These are phyloP conservation scores for Asparagopsis taxiformis DNA, from an alignment of 31 red algal species.

Conservation along the genomic window DNA sequence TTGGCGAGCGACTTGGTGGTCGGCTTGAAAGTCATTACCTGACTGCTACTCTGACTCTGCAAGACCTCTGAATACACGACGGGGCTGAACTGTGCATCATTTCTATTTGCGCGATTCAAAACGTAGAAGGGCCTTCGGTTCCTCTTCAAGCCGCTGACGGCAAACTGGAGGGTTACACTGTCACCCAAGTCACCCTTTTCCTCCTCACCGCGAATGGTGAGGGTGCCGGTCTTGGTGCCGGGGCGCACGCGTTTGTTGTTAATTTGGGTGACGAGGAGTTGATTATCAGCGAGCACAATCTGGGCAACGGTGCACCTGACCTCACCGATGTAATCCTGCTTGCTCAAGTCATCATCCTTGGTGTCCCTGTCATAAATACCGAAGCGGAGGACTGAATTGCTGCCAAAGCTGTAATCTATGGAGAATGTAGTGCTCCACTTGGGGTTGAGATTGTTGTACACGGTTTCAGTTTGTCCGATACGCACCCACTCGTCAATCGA, in stretches of 20 bases:
- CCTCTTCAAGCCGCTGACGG: conserved; percentile 13
- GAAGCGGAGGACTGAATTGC: conserved; percentile 34
- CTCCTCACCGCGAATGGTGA: conserved; percentile 59
- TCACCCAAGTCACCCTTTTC: conserved; percentile 53
- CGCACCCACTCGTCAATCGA: conserved; percentile 7
- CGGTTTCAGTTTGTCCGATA: conserved; percentile 62
- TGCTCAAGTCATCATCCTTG: conserved; percentile 26
- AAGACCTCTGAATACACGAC: conserved; percentile 51
- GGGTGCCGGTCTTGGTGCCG: conserved; percentile 14
- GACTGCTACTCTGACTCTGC: conserved; percentile 4
- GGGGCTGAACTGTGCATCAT: conserved; percentile 18
- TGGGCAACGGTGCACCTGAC: conserved; percentile 43
- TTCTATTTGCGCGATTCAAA: conserved; percentile 34
- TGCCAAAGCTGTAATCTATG: conserved; percentile 56
- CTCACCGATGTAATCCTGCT: conserved; percentile 55
- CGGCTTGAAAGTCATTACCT: conserved; percentile 24
- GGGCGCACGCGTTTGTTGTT: background rate
- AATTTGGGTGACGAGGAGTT: conserved; percentile 10
- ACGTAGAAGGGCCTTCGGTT: conserved; percentile 37
- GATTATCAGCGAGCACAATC: conserved; percentile 50
- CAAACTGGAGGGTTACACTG: conserved; percentile 44
- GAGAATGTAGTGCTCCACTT: conserved; percentile 50
- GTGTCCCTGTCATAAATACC: conserved; percentile 61
- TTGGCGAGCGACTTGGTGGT: conserved; percentile 24
- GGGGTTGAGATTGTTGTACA: conserved; percentile 48